A percentile compares a stretch with the other conserved stretches of the same genome.
phyloP scores from a whole-genome alignment of 345 rosid species.

The Brassica juncea region DNA sequence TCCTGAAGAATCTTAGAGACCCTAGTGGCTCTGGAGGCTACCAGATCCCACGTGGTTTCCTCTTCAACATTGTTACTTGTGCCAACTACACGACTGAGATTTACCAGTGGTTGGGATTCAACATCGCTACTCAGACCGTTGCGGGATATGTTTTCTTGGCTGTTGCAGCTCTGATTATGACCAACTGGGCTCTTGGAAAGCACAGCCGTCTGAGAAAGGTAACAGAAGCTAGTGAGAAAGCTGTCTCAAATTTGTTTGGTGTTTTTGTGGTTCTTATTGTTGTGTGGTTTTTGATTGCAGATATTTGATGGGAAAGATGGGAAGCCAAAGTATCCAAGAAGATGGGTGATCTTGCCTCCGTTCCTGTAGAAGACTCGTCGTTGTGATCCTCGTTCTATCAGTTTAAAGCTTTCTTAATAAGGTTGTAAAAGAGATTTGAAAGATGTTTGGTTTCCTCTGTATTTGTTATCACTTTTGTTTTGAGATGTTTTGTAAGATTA shows the following conservation, averaged over 20 bases:
- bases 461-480: constrained; percentile 8
- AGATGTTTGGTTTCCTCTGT: constrained; percentile 21
- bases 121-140: constrained; percentile 87
- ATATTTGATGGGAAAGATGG: constrained; percentile 95
- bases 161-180: constrained; percentile 86
- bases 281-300: constrained; percentile 44
- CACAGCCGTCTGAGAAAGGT: constrained; percentile 93
- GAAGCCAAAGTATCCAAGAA: constrained; percentile 80
- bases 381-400: not conserved
- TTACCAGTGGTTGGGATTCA: constrained; percentile 98
- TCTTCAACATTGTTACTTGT: constrained; percentile 92
- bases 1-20: constrained; percentile 77
- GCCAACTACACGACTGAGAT: constrained; percentile 98
- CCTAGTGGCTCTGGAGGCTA: constrained; percentile 77
- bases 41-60: constrained; percentile 90
- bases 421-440: not conserved
- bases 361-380: constrained; percentile 64
- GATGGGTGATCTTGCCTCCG: constrained; percentile 96
- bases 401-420: constrained; percentile 12
- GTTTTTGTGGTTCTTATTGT: not conserved
- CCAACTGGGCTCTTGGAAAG: constrained; percentile 97
- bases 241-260: not conserved
- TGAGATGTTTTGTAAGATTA: constrained; percentile 7
- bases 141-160: constrained; percentile 84
- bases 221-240: constrained; percentile 15